Base-by-base conservation (phyloP, 768 basidiomycete genomes). In the Amanita exitialis region DNA sequence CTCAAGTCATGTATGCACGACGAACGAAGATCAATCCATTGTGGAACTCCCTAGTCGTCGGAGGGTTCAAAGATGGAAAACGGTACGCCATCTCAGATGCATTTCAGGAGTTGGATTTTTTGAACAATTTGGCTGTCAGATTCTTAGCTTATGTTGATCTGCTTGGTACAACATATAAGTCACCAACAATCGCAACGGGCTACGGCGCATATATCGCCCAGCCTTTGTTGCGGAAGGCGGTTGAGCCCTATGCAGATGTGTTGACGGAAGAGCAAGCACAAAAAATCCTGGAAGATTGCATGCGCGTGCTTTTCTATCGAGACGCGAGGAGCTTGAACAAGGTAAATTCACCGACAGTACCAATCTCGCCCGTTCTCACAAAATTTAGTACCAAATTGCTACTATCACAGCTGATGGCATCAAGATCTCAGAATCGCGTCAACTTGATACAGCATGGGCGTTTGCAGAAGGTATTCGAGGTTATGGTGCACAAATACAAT, bases 311-410 rank as follows among this genome's bases (percentile, higher is more conserved):
- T 44, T 98, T 85, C 69, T 99, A 99, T 69, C 82, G 96, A 39
- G 96, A 99, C 59, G 95, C 95, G 5, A 77, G 95, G 58, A 91
- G 89, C 71, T 71, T 94, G 65, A 88, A 98, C 77, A 96, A 97
- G 80, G 94, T 90, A 56, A 28, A 74, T 7, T 7, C 36, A 47
- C 21, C 21, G 35, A 49, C 27, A 21, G 23, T 12, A 35, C 44
- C 10, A 43, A 28, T 25, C 54, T 15, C 16, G 35, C 32, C 21
- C 23, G 30, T 38, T 52, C 20, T 4, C 15, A 18, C 0, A 23
- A 44, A 6, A n/a, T 25, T 30, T 63, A 97, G 95, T 98, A 84
- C 69, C 95, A 98, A 93, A 78, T 98, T 52, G 94, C 92, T 4
- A 90, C 78, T 0, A 79, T 98, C 59, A 92, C 87, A 0, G 80